Conservation (phyloP, 108 stramenopile genomes). For the Cylindrotheca fusiformis region DNA sequence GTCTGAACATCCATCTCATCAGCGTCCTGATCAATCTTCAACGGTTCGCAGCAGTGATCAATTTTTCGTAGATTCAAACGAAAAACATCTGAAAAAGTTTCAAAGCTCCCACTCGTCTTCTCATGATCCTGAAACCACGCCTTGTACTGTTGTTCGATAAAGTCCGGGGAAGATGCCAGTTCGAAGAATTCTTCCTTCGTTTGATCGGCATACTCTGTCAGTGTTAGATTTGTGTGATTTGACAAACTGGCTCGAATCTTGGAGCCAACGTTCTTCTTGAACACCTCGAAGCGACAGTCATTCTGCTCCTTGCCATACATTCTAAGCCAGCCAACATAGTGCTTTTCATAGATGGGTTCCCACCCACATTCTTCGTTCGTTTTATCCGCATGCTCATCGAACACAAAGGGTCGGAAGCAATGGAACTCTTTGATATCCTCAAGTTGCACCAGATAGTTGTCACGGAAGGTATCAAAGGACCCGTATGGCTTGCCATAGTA, state of each 20-base stretch:
- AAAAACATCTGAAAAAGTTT: not conserved
- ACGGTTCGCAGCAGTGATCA: not conserved
- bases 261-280: not conserved
- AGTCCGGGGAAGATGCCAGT: not conserved
- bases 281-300: not conserved
- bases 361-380: not conserved
- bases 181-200: not conserved
- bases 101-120: not conserved
- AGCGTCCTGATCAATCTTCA: not conserved
- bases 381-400: not conserved
- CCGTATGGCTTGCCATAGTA: not conserved
- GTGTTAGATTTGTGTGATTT: not conserved
- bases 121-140: not conserved
- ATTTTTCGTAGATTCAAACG: not conserved
- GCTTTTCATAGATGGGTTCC: not conserved
- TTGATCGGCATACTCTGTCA: not conserved
- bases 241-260: not conserved
- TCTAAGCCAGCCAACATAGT: not conserved
- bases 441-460: not conserved
- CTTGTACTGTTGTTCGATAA: not conserved
- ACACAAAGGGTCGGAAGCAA: not conserved
- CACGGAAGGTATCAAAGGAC: not conserved
- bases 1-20: not conserved
- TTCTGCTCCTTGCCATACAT: not conserved
- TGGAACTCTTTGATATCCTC: not conserved